Conservation (phyloP, 225 moss, liverwort and hornwort genomes). For the Polytrichum commune region DNA sequence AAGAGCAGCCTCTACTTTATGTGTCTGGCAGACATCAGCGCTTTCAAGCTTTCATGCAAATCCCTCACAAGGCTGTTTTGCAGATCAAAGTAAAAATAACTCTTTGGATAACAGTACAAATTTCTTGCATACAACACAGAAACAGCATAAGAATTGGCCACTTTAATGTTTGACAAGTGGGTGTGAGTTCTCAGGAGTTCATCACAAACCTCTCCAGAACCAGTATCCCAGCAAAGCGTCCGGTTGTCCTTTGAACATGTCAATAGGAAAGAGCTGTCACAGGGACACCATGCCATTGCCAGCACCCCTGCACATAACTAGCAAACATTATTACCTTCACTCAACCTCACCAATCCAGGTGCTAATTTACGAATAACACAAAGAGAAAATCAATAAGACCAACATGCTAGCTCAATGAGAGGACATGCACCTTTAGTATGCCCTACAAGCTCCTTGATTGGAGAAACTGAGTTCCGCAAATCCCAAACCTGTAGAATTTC, state of each 20-base stretch:
- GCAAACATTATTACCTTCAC: conserved; percentile 16
- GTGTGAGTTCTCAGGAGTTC: neutral
- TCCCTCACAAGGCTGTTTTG: no score
- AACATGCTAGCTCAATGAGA: neutral
- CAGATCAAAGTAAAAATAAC: no score
- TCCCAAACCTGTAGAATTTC: conserved; percentile 78
- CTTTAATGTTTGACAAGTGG: no score
- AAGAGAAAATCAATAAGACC: no score
- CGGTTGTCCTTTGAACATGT: conserved; percentile 91
- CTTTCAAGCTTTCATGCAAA: no score
- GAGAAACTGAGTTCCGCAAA: conserved; percentile 87
- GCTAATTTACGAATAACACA: no score
- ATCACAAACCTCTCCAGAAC: conserved; percentile 73
- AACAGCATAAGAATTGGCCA: no score
- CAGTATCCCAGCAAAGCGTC: conserved; percentile 97
- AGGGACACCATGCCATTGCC: conserved; percentile 98
- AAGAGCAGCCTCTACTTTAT: no score
- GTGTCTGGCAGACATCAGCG: no score
- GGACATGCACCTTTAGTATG: conserved; percentile 67
- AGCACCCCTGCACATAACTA: conserved; percentile 69
- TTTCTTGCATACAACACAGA: no score
- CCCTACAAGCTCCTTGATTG: conserved; percentile 83
- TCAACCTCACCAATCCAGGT: no score
- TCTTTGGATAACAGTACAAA: no score
- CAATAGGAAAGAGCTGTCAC: conserved; percentile 84